A percentile compares a stretch with the other conserved stretches of the same genome.
These are phyloP conservation scores for Dalechampia spathulata DNA, from an alignment of 441 rosid species.

Conservation along the genomic window DNA sequence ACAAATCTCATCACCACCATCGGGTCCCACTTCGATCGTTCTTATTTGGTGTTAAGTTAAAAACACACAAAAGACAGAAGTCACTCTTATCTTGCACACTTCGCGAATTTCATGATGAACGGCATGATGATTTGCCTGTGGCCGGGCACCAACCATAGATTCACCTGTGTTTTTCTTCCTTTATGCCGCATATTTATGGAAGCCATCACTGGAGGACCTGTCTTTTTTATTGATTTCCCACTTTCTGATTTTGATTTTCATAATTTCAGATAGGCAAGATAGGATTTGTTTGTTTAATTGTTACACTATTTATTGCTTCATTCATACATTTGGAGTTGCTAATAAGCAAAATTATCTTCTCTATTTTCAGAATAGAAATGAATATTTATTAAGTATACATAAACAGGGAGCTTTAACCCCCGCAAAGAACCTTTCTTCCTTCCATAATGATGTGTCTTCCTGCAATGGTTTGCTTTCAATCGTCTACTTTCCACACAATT, in stretches of 20 bases:
- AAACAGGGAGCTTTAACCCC: background rate
- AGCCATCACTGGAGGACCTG: background rate
- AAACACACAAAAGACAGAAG: slow-evolving; percentile 34
- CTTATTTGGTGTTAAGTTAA: slow-evolving; percentile 77
- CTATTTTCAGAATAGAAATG: too few relatives aligned
- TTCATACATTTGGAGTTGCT: background rate
- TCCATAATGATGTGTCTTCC: background rate
- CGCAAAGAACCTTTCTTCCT: background rate
- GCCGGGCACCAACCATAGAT: slow-evolving; percentile 3
- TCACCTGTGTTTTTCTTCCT: background rate
- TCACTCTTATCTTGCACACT: slow-evolving; percentile 57
- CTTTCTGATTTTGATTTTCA: background rate
- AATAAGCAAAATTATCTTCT: background rate
- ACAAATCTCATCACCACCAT: slow-evolving; percentile 25
- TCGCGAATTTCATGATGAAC: slow-evolving; percentile 47
- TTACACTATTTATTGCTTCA: background rate
- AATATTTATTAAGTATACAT: too few relatives aligned
- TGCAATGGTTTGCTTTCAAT: background rate
- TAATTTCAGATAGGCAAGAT: background rate
- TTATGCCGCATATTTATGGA: too few relatives aligned
- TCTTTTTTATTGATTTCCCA: background rate
- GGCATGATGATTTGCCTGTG: background rate
- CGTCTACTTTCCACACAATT: slow-evolving; percentile 20
- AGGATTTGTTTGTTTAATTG: background rate
- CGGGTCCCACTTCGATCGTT: slow-evolving; percentile 72